Evolutionary conservation across 1,139 yeast genomes (phyloP).

Genomic region (Zygosaccharomyces pseudobailii): DNA sequence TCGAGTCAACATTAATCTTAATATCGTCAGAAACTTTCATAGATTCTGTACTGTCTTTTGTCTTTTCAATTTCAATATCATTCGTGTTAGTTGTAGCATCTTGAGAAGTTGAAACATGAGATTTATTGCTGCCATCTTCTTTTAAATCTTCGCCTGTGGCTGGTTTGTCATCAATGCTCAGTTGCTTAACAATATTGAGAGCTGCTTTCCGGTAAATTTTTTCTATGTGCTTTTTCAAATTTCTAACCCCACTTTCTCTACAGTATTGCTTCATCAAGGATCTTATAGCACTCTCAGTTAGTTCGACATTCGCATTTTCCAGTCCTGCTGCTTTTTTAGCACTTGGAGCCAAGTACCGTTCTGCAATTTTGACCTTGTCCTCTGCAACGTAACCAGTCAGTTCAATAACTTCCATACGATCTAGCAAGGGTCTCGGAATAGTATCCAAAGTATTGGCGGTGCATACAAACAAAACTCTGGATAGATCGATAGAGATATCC

Average conservation of each 20-base stretch:
- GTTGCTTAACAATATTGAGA: slow-evolving; percentile 66
- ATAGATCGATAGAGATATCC: slow-evolving; percentile 89
- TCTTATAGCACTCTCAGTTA: slow-evolving; percentile 66
- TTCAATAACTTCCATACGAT: slow-evolving; percentile 96
- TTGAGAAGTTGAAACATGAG: slow-evolving; percentile 22
- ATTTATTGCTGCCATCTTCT: slow-evolving; percentile 11
- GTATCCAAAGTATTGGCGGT: slow-evolving; percentile 89
- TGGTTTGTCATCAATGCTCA: slow-evolving; percentile 38
- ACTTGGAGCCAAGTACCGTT: slow-evolving; percentile 77
- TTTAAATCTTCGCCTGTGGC: slow-evolving; percentile 15
- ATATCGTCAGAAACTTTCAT: slow-evolving; percentile 64
- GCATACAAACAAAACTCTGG: slow-evolving; percentile 90
- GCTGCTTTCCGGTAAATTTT: slow-evolving; percentile 92
- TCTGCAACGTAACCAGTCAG: slow-evolving; percentile 90
- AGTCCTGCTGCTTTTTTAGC: slow-evolving; percentile 81
- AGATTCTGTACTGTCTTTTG: slow-evolving; percentile 30
- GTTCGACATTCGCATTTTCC: slow-evolving; percentile 57
- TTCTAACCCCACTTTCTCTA: slow-evolving; percentile 95
- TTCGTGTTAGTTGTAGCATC: slow-evolving; percentile 27
- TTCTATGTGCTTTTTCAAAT: slow-evolving; percentile 80
- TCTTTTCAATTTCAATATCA: slow-evolving; percentile 34
- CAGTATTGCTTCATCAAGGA: slow-evolving; percentile 78
- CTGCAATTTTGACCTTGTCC: slow-evolving; percentile 89
- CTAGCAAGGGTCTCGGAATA: slow-evolving; percentile 88
- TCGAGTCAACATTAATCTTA: slow-evolving; percentile 56